Base-by-base conservation (phyloP, 805 yeast species). In the Yamadazyma laniorum region DNA sequence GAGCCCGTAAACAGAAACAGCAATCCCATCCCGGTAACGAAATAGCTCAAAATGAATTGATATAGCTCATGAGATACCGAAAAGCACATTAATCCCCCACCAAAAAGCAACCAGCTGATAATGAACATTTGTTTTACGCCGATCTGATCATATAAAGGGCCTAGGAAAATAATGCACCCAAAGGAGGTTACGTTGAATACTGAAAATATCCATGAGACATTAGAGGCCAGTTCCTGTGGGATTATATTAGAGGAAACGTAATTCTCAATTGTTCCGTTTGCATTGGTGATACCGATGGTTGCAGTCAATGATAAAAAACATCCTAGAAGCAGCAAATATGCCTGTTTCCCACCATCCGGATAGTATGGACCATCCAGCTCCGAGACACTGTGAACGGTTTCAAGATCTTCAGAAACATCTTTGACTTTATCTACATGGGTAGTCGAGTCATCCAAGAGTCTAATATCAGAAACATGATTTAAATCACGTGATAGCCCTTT, bases 151-250 rank as follows among this genome's bases (percentile, higher is more conserved):
- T 51, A 55, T 5, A 56, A 35, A 5, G 59, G 58, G 1, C 56
- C 56, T 39, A 48, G 40, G 6, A 55, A 28, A 22, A 56, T 32
- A 2, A 50, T 39, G 40, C 45, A 34, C 6, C 59, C 61, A 39
- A 55, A 55, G 12, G 47, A 46, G 30, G 44, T 18, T 32, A 53
- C 50, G 29, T 49, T 48, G 36, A 46, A 51, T n/a, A 48, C 33
- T 17, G 57, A 45, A 41, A 55, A 56, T 12, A 56, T 51, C 61
- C 59, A 56, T 8, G 52, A 56, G 11, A 56, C 43, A 2, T 47
- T 35, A 3, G 55, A 42, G 5, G 43, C 38, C 6, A 48, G 39
- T 5, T 35, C 39, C 19, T 42, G 35, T 4, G 43, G 27, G 5
- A 55, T 39, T 9, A 50, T 41, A 27, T 43, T 31, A 8, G 34